phyloP scores from a whole-genome alignment of 2,329 filamentous ascomycete genomes.

The Alternaria solani region DNA sequence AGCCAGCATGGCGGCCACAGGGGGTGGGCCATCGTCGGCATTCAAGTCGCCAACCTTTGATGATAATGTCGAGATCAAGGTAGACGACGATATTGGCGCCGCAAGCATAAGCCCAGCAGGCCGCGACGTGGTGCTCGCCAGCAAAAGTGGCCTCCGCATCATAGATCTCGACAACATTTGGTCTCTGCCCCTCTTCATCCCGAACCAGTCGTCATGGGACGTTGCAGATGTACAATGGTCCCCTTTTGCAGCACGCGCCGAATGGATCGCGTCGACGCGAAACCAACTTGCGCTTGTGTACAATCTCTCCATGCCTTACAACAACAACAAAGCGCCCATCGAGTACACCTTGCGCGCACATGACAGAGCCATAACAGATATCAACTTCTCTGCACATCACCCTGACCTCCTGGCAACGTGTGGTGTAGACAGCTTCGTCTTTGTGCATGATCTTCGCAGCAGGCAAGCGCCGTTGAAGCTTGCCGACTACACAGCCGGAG shows the following conservation, averaged over 20 bases:
- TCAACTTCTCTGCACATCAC: constrained; percentile 94
- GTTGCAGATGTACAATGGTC: constrained; percentile 98
- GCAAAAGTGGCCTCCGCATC: constrained; percentile 85
- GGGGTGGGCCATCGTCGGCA: constrained; percentile 58
- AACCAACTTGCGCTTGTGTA: constrained; percentile 94
- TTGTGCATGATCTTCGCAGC: constrained; percentile 86
- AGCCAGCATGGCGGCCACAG: constrained; percentile 31
- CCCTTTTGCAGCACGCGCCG: constrained; percentile 85
- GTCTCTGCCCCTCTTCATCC: constrained; percentile 83
- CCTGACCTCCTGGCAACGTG: constrained; percentile 90
- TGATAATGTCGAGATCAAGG: constrained; percentile 81
- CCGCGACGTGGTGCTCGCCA: constrained; percentile 86
- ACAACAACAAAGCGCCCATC: constrained; percentile 74
- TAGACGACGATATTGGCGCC: constrained; percentile 80
- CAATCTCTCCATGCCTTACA: constrained; percentile 74
- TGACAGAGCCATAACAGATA: constrained; percentile 89
- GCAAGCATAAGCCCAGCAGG: constrained; percentile 93
- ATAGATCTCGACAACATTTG: constrained; percentile 92
- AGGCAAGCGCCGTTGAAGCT: constrained; percentile 52
- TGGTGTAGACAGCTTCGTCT: constrained; percentile 90
- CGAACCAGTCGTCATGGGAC: constrained; percentile 89
- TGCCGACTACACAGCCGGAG: constrained; percentile 94
- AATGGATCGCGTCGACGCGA: constrained; percentile 93
- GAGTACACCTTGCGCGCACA: constrained; percentile 89
- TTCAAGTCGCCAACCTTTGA: constrained; percentile 90